Evolutionary conservation across 2,329 filamentous ascomycete species (phyloP), one percentile per base, ranked within the genome.

Genomic region (Cytospora paraplurivora): DNA sequence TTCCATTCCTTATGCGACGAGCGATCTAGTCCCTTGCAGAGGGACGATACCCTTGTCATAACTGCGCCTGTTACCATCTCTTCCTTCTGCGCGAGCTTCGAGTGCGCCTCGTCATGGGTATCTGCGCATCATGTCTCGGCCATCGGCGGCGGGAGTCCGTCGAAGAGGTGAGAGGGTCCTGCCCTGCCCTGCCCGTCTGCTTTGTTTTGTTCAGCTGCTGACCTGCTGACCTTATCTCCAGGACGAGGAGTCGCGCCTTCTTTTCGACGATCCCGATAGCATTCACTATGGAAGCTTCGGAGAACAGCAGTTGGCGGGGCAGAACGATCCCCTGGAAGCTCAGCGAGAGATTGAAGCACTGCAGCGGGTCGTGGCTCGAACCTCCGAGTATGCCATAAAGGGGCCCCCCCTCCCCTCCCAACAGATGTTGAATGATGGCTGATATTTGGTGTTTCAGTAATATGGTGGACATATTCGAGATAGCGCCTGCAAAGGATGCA

Each of bases 381-480:
- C 86, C 56, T 87, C 86, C 55, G 85, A 87, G 86, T 88, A 78
- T 67, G 80, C 47, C 34, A 21, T 71, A 55, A 53, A 44, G 51
- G 32, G 71, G 54, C 49, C 50, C 52, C 53, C 55, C 44, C 32
- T 50, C 62, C 55, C 57, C 34, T 53, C 34, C 34, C 27, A 44
- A 34, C 2, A 35, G 2, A 38, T 21, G 56, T 56, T 47, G 51
- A n/a, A 35, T 52, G 53, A 19, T 51, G 17, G 51, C 64, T 66
- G 49, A 66, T 53, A 53, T 59, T 49, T 47, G 56, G 37, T 52
- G 19, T 50, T 66, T 56, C 71, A 89, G 86, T 70, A 87, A 88
- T 70, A 84, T 89, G 76, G 85, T 89, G 65, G 86, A 89, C 71
- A 85, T 89, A 54, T 88, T 88, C 75, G 85, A 88, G 67, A 86